Conservation (phyloP, 768 basidiomycete species). For the Pulveroboletus sp. region DNA sequence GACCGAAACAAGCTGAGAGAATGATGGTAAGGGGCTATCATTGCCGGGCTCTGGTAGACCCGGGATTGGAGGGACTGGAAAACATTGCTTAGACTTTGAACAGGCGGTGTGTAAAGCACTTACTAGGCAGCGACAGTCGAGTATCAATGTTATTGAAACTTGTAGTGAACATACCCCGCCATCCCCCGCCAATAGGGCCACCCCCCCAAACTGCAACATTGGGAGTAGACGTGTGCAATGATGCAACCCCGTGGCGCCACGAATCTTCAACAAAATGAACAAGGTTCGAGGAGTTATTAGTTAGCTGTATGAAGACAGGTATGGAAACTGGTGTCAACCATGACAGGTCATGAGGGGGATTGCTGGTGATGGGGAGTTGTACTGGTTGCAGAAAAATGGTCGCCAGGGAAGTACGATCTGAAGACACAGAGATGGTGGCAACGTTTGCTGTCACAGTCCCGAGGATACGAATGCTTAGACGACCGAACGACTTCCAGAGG, state of each 20-base stretch:
- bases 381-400: constrained; percentile 46
- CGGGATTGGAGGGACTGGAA: constrained; percentile 58
- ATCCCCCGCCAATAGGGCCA: constrained; percentile 36
- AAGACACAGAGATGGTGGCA: constrained; percentile 46
- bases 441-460: constrained; percentile 55
- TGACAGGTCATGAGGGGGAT: constrained; percentile 37
- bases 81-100: constrained; percentile 4
- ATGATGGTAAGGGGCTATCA: constrained; percentile 46
- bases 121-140: constrained; percentile 51
- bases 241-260: constrained; percentile 52
- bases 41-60: constrained; percentile 60
- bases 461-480: constrained; percentile 59
- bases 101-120: constrained; percentile 20
- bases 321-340: constrained; percentile 59
- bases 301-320: constrained; percentile 50
- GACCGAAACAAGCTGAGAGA: constrained; percentile 59
- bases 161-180: constrained; percentile 41
- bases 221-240: constrained; percentile 41
- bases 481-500: constrained; percentile 63
- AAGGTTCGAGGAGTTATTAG: constrained; percentile 46
- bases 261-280: constrained; percentile 50
- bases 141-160: constrained; percentile 44
- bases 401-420: constrained; percentile 42
- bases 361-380: constrained; percentile 47
- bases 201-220: constrained; percentile 52